Conservation (phyloP, 305 asterid genomes). For the Rubia peregrina region DNA sequence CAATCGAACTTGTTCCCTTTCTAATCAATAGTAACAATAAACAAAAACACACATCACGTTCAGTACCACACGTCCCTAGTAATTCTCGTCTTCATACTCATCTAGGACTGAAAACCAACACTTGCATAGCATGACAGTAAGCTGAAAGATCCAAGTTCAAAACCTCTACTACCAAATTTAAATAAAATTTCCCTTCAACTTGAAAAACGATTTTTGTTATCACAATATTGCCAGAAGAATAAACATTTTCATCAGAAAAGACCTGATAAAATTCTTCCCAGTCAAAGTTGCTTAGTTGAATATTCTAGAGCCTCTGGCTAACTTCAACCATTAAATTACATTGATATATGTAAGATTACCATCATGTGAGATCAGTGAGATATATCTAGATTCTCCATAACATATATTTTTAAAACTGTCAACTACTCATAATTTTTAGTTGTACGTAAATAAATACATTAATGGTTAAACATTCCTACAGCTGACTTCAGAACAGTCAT, state of each 20-base stretch:
- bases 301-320: neutral
- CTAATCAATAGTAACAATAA: neutral
- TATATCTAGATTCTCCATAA: neutral
- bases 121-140: neutral
- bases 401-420: neutral
- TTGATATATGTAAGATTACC: neutral
- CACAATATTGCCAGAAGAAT: neutral
- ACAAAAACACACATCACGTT: neutral
- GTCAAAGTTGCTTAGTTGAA: neutral
- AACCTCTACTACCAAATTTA: neutral
- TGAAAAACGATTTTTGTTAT: neutral
- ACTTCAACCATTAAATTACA: neutral
- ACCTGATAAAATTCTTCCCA: neutral
- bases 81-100: neutral
- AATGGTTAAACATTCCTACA: neutral
- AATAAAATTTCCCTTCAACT: neutral
- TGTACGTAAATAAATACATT: neutral
- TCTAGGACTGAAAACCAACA: neutral
- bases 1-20: neutral
- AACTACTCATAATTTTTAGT: neutral
- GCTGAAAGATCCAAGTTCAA: neutral
- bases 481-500: neutral
- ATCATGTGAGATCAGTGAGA: neutral
- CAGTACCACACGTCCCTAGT: neutral
- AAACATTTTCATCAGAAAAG: neutral